Evolutionary conservation across 2,329 filamentous ascomycete genomes (phyloP).

Genomic region (Pseudonectria buxi): DNA sequence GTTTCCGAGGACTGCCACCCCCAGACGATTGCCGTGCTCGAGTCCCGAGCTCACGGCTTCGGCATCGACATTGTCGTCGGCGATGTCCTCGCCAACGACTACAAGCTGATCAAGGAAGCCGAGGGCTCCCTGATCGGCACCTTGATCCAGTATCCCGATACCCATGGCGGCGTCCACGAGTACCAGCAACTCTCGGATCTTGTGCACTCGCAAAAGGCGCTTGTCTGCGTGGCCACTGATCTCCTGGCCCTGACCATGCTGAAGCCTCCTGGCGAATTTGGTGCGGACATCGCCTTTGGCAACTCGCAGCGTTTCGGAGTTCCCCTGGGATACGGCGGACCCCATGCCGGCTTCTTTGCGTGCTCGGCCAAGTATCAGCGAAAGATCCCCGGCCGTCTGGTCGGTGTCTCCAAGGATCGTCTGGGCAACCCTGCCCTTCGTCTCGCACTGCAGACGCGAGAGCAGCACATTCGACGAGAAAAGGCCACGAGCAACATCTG

Average conservation of each 20-base stretch:
- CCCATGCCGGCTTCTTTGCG: slow-evolving; percentile 93
- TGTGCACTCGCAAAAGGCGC: slow-evolving; percentile 71
- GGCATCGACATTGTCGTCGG: slow-evolving; percentile 71
- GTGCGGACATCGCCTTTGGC: slow-evolving; percentile 90
- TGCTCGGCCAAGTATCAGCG: slow-evolving; percentile 74
- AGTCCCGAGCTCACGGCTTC: slow-evolving; percentile 81
- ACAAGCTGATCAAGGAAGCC: slow-evolving; percentile 62
- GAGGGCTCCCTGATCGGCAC: slow-evolving; percentile 82
- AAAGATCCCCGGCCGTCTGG: slow-evolving; percentile 83
- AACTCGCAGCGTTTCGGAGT: slow-evolving; percentile 88
- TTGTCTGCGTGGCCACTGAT: slow-evolving; percentile 84
- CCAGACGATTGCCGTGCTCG: slow-evolving; percentile 78
- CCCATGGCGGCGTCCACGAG: slow-evolving; percentile 73
- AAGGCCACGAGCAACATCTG: slow-evolving; percentile 98
- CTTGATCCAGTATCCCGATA: slow-evolving; percentile 89
- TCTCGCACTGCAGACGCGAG: slow-evolving; percentile 81
- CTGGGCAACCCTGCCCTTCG: slow-evolving; percentile 54
- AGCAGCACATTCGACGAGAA: slow-evolving; percentile 93
- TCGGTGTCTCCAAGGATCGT: slow-evolving; percentile 85
- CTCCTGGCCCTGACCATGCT: slow-evolving; percentile 80
- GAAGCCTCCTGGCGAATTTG: slow-evolving; percentile 87
- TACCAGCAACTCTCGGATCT: slow-evolving; percentile 66
- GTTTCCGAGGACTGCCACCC: slow-evolving; percentile 79
- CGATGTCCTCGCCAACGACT: slow-evolving; percentile 61
- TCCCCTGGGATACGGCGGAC: slow-evolving; percentile 84